Evolutionary conservation across 345 rosid species (phyloP).

Genomic region (Gossypium turneri): DNA sequence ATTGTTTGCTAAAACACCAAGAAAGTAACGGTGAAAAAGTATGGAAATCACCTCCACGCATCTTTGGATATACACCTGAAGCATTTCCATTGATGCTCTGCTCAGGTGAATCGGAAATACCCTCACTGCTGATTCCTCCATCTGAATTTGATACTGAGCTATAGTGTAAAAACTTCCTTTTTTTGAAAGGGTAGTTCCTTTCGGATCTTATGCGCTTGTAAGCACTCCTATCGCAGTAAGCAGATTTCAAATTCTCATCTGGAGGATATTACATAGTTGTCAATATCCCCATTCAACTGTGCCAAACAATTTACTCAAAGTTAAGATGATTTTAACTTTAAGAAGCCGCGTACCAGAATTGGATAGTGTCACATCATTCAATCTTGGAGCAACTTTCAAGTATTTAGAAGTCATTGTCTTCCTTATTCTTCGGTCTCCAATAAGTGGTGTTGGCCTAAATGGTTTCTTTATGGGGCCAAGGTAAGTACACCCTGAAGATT

Average conservation of each 20-base stretch:
- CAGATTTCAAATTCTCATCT: slow-evolving; percentile 58
- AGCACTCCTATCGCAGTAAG: slow-evolving; percentile 48
- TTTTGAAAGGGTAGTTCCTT: slow-evolving; percentile 79
- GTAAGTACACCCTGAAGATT: slow-evolving; percentile 65
- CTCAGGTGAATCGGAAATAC: slow-evolving; percentile 35
- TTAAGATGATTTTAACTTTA: background rate
- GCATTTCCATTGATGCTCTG: slow-evolving; percentile 39
- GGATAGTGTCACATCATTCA: slow-evolving; percentile 44
- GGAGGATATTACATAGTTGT: slow-evolving; percentile 10
- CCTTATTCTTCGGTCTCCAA: slow-evolving; percentile 84
- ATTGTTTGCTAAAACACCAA: background rate
- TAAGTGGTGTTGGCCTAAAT: slow-evolving; percentile 58
- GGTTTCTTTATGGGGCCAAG: slow-evolving; percentile 49
- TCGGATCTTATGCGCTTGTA: slow-evolving; percentile 59
- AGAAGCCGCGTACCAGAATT: slow-evolving; percentile 43
- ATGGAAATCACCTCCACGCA: slow-evolving; percentile 40
- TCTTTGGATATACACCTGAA: slow-evolving; percentile 31
- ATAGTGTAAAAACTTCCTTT: slow-evolving; percentile 62
- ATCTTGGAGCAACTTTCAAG: slow-evolving; percentile 58
- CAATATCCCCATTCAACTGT: background rate
- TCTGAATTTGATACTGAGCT: slow-evolving; percentile 51
- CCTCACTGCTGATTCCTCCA: slow-evolving; percentile 42
- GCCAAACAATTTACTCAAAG: slow-evolving; percentile 7
- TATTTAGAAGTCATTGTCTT: slow-evolving; percentile 78
- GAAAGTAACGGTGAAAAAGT: slow-evolving; percentile 1